Evolutionary conservation across 257 asterid genomes (phyloP).

Genomic region (Forsythia suspensa): DNA sequence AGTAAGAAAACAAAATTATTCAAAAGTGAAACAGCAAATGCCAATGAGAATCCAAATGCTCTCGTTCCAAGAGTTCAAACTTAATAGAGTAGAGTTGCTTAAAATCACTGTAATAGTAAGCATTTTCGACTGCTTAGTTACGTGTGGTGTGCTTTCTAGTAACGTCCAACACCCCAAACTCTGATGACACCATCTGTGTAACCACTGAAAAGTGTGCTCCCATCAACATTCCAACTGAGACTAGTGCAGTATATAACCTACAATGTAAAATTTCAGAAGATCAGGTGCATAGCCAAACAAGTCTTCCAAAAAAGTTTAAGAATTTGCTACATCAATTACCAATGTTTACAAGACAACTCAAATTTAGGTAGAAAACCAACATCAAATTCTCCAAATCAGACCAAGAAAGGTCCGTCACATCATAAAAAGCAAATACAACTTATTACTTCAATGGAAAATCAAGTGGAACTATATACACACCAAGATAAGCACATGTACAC

Average conservation of each 20-base stretch:
- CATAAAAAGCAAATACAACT: not conserved
- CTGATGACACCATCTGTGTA: constrained; percentile 89
- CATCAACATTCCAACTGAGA: constrained; percentile 88
- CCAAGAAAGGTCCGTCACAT: not conserved
- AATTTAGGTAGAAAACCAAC: not conserved
- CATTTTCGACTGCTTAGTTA: constrained; percentile 10
- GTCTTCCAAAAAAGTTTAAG: not conserved
- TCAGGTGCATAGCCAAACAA: not conserved
- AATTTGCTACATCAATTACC: not conserved
- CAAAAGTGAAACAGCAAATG: constrained; percentile 33
- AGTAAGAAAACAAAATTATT: constrained; percentile 9
- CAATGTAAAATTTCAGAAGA: constrained; percentile 3
- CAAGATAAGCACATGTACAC: no score
- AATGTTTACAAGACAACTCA: not conserved
- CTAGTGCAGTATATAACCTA: constrained; percentile 89
- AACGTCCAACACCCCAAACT: constrained; percentile 84
- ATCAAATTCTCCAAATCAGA: not conserved
- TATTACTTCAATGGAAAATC: not conserved
- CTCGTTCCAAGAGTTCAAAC: constrained; percentile 25
- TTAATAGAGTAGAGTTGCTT: constrained; percentile 13
- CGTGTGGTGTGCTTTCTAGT: constrained; percentile 34
- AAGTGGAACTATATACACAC: no score
- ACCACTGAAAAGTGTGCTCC: constrained; percentile 91
- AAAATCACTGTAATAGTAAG: constrained; percentile 9
- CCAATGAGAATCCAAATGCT: constrained; percentile 28